Evolutionary conservation across 1,284 basidiomycete species (phyloP).

Genomic region (Ganoderma multipileum): DNA sequence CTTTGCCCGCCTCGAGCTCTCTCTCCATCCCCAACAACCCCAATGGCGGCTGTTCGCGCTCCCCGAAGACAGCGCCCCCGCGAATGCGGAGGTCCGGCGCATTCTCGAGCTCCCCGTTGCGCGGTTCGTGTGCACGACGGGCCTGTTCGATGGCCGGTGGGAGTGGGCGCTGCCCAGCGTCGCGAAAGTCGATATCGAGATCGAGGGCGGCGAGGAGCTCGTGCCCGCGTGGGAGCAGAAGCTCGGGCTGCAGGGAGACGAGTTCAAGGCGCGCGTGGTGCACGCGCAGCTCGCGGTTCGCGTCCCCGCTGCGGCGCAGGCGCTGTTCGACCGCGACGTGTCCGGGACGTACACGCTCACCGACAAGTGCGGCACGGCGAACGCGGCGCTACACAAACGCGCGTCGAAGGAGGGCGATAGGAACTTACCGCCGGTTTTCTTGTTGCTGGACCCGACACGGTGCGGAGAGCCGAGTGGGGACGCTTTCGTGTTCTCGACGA

Average conservation of each 20-base stretch:
- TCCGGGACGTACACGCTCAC: conserved; percentile 82
- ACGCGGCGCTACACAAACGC: conserved; percentile 82
- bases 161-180: conserved; percentile 80
- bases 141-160: conserved; percentile 80
- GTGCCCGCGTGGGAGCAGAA: conserved; percentile 88
- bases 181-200: conserved; percentile 60
- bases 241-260: conserved; percentile 74
- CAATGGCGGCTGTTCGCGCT: conserved; percentile 91
- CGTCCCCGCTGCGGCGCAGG: conserved; percentile 50
- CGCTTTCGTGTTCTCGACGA: conserved; percentile 84
- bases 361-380: conserved; percentile 90
- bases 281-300: conserved; percentile 72
- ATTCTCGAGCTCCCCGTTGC: conserved; percentile 80
- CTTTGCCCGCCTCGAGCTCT: conserved; percentile 76
- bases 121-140: conserved; percentile 66
- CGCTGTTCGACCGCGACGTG: conserved; percentile 80
- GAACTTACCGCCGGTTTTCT: conserved; percentile 72
- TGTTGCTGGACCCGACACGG: conserved; percentile 87
- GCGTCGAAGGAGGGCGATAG: conserved; percentile 48
- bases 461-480: conserved; percentile 78
- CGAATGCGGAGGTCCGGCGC: conserved; percentile 81
- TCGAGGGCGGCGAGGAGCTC: conserved; percentile 71
- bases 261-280: conserved; percentile 72
- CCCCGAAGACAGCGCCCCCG: conserved; percentile 72
- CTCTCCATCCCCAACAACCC: conserved; percentile 77